phyloP scores from a whole-genome alignment of 768 basidiomycete species.

The Coprinopsis sp. region DNA sequence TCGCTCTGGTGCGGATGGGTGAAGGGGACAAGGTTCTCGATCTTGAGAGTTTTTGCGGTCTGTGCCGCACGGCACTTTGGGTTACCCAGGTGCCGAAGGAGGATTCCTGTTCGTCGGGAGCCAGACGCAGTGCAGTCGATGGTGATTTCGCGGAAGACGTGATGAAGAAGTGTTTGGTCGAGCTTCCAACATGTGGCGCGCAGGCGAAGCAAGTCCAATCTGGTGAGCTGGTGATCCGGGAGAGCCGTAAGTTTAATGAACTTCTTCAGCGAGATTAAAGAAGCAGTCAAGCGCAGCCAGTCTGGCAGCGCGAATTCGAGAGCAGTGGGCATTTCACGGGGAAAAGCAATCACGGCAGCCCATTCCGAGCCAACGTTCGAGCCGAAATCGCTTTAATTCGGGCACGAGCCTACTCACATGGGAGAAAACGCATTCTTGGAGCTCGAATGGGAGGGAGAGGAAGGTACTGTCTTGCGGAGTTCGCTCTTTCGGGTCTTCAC shows the following conservation, averaged over 20 bases:
- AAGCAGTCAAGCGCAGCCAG: too few relatives aligned
- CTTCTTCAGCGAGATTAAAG: too few relatives aligned
- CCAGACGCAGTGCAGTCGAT: constrained; percentile 4
- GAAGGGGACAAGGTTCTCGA: constrained; percentile 6
- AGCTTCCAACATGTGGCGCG: constrained; percentile 2
- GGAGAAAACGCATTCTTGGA: too few relatives aligned
- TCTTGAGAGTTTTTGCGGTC: constrained; percentile 2
- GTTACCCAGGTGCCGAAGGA: constrained; percentile 2
- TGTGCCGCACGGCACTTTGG: not conserved
- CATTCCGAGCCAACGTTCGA: too few relatives aligned
- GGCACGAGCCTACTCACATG: too few relatives aligned
- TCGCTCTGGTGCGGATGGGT: constrained; percentile 5
- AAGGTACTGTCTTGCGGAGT: too few relatives aligned
- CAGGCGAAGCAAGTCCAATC: not conserved
- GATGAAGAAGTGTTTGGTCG: not conserved
- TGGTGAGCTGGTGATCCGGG: too few relatives aligned
- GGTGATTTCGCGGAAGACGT: constrained; percentile 3
- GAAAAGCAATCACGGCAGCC: not conserved
- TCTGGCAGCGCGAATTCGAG: too few relatives aligned
- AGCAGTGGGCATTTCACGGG: not conserved
- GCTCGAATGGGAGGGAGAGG: too few relatives aligned
- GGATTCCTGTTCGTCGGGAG: constrained; percentile 2
- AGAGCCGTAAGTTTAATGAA: too few relatives aligned
- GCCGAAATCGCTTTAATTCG: too few relatives aligned
- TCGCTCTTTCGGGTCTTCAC: too few relatives aligned